Evolutionary conservation across 805 yeast species (phyloP), one percentile per base, ranked within the genome.

Genomic region (Metschnikowia anglica): DNA sequence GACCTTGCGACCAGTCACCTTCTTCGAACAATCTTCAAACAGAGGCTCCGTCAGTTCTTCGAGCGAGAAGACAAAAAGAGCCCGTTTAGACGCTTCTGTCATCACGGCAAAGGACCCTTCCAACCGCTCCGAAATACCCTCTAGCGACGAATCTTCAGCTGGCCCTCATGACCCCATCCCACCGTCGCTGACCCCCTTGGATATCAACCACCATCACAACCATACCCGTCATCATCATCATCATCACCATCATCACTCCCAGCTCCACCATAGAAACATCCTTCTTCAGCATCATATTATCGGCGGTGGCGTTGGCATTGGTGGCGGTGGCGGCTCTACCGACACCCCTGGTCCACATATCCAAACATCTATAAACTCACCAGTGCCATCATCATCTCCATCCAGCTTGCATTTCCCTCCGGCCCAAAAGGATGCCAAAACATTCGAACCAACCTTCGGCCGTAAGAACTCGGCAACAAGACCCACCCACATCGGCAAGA

Each of bases 1-100:
- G 18, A 60, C 60, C 47, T 61, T 65, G 51, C 59, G 68, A 29
- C 62, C 57, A 31, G 67, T 63, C n/a, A n/a, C n/a, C 34, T 65
- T 63, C 43, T 61, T 62, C 44, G 68, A 63, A 41, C 54, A 53
- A 35, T 39, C 62, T 7, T 26, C 53, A 17, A 43, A 44, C 37
- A 47, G 56, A 26, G 43, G 51, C 38, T 32, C 59, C 18, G 37
- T 45, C 27, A 26, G 57, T 23, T 19, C 50, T 26, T 20, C 50
- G 7, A 34, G 51, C 27, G 51, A 52, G 27, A 41, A 44, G 20
- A 35, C 54, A 19, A 53, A 46, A 27, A 44, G 52, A 33, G 48
- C 46, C 28, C 46, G 52, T 25, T 48, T 52, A 16, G 54, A 51
- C 35, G 48, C 52, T n/a, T 41, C 52, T 4, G 52, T 48, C 16